Conservation (phyloP, 352 stramenopile genomes). For the Bremia lactucae region DNA sequence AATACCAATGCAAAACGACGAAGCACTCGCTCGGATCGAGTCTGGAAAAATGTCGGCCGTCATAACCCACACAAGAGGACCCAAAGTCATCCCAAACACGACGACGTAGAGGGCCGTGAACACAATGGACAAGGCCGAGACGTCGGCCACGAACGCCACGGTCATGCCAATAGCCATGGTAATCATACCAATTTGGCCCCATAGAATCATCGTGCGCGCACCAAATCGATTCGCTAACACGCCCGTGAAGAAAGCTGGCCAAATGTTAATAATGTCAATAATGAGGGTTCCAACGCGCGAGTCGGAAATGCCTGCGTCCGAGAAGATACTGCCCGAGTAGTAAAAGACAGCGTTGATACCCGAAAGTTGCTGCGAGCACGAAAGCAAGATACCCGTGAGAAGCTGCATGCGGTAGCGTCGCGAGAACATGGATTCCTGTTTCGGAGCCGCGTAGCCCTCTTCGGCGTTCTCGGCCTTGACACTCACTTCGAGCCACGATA, state of each 20-base stretch:
- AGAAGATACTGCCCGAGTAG: constrained; percentile 17
- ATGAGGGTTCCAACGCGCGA: constrained; percentile 17
- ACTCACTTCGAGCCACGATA: constrained; percentile 22
- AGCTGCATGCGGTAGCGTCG: constrained; percentile 32
- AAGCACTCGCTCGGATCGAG: constrained; percentile 15
- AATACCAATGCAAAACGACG: constrained; percentile 25
- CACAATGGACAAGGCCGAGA: constrained; percentile 11
- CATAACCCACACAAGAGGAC: constrained; percentile 16
- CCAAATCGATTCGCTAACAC: constrained; percentile 26
- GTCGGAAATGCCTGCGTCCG: constrained; percentile 18
- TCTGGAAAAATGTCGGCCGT: constrained; percentile 20
- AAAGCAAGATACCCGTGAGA: constrained; percentile 37
- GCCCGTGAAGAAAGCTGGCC: constrained; percentile 16
- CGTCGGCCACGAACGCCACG: constrained; percentile 11
- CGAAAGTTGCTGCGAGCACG: constrained; percentile 15
- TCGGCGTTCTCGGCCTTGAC: constrained; percentile 1
- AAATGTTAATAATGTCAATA: constrained; percentile 24
- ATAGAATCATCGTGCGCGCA: constrained; percentile 43
- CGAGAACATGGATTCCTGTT: constrained; percentile 28
- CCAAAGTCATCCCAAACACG: constrained; percentile 9
- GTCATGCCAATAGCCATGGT: constrained; percentile 28
- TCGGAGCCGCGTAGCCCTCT: constrained; percentile 7
- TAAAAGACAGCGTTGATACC: constrained; percentile 19
- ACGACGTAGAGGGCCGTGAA: constrained; percentile 11
- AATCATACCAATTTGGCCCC: constrained; percentile 25